Evolutionary conservation across 78 protist genomes (phyloP).

Genomic region (Mastigamoeba balamuthi): DNA sequence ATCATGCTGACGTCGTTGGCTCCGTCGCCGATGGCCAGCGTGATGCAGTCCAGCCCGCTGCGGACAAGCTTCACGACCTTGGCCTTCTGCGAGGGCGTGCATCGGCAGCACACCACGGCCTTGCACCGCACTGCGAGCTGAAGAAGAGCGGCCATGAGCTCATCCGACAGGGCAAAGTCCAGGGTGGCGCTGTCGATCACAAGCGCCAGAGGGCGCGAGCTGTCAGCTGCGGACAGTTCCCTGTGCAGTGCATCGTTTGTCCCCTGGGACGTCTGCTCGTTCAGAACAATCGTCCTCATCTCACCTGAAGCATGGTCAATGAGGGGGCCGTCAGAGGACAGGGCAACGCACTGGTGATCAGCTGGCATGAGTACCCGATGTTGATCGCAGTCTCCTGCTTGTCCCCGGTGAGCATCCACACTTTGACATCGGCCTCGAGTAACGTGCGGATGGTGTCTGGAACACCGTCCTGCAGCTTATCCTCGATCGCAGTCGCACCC

Average conservation of each 20-base stretch:
- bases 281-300: constrained; percentile 18
- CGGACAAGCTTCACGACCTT: constrained; percentile 54
- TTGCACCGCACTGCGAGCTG: constrained; percentile 52
- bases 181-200: constrained; percentile 48
- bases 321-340: no score
- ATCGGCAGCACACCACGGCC: constrained; percentile 76
- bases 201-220: no score
- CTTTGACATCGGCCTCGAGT: constrained; percentile 36
- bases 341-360: no score
- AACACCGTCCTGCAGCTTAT: constrained; percentile 69
- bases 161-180: constrained; percentile 21
- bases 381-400: constrained; percentile 81
- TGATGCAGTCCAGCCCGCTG: not conserved
- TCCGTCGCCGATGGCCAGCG: constrained; percentile 85
- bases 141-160: constrained; percentile 23
- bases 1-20: constrained; percentile 91
- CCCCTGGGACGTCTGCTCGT: no score
- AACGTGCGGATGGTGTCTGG: constrained; percentile 55
- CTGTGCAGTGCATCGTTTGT: no score
- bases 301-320: no score
- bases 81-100: constrained; percentile 78
- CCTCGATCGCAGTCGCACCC: constrained; percentile 81
- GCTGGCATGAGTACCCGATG: constrained; percentile 53
- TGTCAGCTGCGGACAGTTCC: no score
- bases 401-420: constrained; percentile 82